Evolutionary conservation across 192 early-diverging fungal species (phyloP).

Genomic region (Coemansia sp.): DNA sequence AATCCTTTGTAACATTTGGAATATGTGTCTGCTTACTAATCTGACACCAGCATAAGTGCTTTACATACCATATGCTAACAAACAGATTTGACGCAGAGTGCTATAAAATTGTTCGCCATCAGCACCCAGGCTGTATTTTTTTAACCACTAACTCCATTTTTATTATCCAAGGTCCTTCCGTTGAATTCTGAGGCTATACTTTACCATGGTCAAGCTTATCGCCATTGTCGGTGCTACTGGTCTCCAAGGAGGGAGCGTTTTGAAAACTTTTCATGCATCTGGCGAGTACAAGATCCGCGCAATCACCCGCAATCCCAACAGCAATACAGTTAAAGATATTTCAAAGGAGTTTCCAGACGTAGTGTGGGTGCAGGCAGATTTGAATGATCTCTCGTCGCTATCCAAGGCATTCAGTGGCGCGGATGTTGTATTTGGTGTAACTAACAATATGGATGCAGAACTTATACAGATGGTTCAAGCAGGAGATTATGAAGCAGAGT

Average conservation of each 20-base stretch:
- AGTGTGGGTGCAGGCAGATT: constrained; percentile 20
- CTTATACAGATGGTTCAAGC: not conserved
- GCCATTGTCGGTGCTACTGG: constrained; percentile 45
- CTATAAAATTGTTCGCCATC: no score
- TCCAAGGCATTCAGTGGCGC: constrained; percentile 25
- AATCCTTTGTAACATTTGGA: no score
- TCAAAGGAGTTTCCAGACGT: constrained; percentile 24
- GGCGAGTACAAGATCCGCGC: constrained; percentile 37
- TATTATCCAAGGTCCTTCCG: no score
- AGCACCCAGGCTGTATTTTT: no score
- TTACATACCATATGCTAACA: no score
- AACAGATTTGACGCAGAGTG: no score
- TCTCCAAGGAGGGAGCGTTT: constrained; percentile 40
- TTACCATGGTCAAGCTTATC: constrained; percentile 21
- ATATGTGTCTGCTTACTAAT: no score
- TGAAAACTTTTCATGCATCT: constrained; percentile 25
- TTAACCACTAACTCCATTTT: no score
- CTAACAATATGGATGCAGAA: constrained; percentile 21
- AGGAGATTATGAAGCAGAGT: constrained; percentile 34
- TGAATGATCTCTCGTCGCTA: constrained; percentile 23
- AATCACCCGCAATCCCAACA: constrained; percentile 21
- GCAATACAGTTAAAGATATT: constrained; percentile 11
- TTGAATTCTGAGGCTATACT: no score
- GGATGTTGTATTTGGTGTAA: constrained; percentile 38
- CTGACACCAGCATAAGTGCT: no score